A percentile compares a stretch with the other conserved stretches of the same genome.
These are phyloP conservation scores for Rhodotorula sp. DNA, from an alignment of 1,284 basidiomycete genomes.

Conservation along the genomic window DNA sequence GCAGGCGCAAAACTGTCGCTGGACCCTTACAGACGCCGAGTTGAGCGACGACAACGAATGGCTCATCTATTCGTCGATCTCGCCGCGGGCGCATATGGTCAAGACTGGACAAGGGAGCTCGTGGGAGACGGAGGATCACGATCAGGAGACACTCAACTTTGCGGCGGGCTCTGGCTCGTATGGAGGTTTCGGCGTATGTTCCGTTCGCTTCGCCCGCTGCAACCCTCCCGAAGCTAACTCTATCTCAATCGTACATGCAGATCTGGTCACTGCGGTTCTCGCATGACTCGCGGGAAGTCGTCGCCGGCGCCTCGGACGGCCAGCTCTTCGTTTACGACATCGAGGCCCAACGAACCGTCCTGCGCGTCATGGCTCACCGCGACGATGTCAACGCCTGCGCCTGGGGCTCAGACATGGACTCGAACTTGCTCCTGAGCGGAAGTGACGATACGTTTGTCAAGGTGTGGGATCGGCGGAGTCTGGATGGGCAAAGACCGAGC, in stretches of 20 bases:
- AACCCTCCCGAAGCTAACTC: neutral
- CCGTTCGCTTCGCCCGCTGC: neutral
- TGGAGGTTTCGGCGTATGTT: constrained; percentile 46
- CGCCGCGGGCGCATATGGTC: constrained; percentile 70
- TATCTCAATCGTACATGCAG: constrained; percentile 37
- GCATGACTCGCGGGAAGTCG: constrained; percentile 88
- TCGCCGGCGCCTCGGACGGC: constrained; percentile 59
- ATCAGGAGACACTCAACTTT: constrained; percentile 73
- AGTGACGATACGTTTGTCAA: constrained; percentile 93
- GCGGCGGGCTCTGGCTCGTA: constrained; percentile 42
- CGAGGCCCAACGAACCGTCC: constrained; percentile 69
- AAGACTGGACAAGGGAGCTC: constrained; percentile 62
- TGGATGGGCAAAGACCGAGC: constrained; percentile 71
- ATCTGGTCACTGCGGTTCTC: constrained; percentile 95
- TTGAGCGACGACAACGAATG: constrained; percentile 86
- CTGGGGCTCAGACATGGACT: constrained; percentile 62
- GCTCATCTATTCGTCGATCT: constrained; percentile 87
- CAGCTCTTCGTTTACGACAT: constrained; percentile 90
- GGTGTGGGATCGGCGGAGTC: constrained; percentile 92
- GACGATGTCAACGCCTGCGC: constrained; percentile 83
- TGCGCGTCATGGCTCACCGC: constrained; percentile 78
- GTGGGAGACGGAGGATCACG: constrained; percentile 42
- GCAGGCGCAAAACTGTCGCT: constrained; percentile 59
- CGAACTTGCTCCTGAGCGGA: constrained; percentile 89
- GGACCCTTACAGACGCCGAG: constrained; percentile 95